Conservation (phyloP, 306 rosid genomes). For the Vicia villosa region DNA sequence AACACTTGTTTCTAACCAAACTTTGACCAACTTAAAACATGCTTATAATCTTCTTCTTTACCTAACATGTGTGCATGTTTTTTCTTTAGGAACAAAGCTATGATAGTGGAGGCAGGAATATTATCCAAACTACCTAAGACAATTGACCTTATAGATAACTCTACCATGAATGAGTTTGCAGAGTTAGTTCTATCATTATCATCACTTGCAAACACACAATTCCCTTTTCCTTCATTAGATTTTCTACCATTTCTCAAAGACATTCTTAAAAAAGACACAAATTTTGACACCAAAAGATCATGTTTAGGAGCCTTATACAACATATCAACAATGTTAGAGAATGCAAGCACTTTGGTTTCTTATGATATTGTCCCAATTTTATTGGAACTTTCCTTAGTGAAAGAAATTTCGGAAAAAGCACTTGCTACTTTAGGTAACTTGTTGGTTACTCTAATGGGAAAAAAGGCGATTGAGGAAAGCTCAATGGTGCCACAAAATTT, state of each 20-base stretch:
- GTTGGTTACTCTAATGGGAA: slow-evolving; percentile 79
- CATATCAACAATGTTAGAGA: slow-evolving; percentile 74
- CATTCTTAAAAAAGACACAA: slow-evolving; percentile 51
- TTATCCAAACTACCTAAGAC: slow-evolving; percentile 64
- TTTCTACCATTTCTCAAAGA: slow-evolving; percentile 53
- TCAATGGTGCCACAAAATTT: slow-evolving; percentile 60
- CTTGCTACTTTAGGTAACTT: slow-evolving; percentile 79
- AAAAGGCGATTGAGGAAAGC: slow-evolving; percentile 71
- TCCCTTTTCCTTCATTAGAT: slow-evolving; percentile 55
- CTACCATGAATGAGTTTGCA: slow-evolving; percentile 56
- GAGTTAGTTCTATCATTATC: slow-evolving; percentile 69
- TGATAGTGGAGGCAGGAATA: slow-evolving; percentile 84
- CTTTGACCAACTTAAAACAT: slow-evolving; percentile 42
- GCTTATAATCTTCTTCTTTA: slow-evolving; percentile 23
- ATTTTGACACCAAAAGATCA: slow-evolving; percentile 49
- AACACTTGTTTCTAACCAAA: slow-evolving; percentile 43
- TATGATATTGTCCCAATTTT: slow-evolving; percentile 61
- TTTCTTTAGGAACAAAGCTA: slow-evolving; percentile 77
- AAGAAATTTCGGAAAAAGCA: slow-evolving; percentile 68
- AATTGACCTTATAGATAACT: slow-evolving; percentile 57
- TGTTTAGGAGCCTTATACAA: slow-evolving; percentile 70
- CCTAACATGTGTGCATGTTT: slow-evolving; percentile 26
- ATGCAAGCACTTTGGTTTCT: slow-evolving; percentile 61
- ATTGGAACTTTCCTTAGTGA: slow-evolving; percentile 46
- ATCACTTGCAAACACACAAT: slow-evolving; percentile 66